phyloP scores from a whole-genome alignment of 352 stramenopile genomes.

The Hyaloperonospora arabidopsidis region DNA sequence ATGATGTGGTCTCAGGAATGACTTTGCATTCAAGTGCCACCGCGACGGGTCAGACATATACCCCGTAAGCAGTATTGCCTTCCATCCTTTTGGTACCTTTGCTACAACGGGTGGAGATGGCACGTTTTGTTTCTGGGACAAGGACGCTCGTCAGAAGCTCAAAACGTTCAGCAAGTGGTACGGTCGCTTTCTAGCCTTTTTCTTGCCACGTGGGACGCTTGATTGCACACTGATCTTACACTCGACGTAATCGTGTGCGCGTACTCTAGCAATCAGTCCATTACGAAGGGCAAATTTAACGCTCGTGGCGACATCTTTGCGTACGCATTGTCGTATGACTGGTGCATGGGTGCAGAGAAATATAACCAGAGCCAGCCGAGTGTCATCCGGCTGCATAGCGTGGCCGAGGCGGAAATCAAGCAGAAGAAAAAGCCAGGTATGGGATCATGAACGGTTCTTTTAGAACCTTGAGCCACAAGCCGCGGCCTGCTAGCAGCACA shows the following conservation, averaged over 20 bases:
- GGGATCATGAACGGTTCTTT: conserved; percentile 44
- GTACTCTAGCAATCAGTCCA: conserved; percentile 71
- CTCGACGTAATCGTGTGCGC: conserved; percentile 3
- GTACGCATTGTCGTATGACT: conserved; percentile 96
- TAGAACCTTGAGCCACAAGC: conserved; percentile 29
- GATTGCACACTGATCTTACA: neutral
- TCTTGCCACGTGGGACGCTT: neutral
- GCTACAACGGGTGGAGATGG: conserved; percentile 92
- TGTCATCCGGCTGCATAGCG: conserved; percentile 90
- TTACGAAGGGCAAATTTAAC: conserved; percentile 91
- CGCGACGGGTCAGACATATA: conserved; percentile 84
- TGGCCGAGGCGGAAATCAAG: conserved; percentile 91
- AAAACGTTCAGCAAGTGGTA: conserved; percentile 86
- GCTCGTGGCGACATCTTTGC: conserved; percentile 90
- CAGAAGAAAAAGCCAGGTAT: conserved; percentile 89
- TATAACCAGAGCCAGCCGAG: conserved; percentile 84
- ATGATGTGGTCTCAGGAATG: conserved; percentile 30
- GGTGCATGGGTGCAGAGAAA: conserved; percentile 89
- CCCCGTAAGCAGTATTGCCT: conserved; percentile 85
- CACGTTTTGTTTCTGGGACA: conserved; percentile 98
- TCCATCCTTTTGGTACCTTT: conserved; percentile 93
- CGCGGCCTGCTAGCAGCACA: conserved; percentile 26
- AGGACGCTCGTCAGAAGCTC: conserved; percentile 94
- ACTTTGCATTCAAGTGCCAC: conserved; percentile 92
- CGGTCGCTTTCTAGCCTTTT: neutral